Evolutionary conservation across 78 protist species (phyloP), one percentile per base, ranked within the genome.

Genomic region (Dictyostelium brefeldianum): DNA sequence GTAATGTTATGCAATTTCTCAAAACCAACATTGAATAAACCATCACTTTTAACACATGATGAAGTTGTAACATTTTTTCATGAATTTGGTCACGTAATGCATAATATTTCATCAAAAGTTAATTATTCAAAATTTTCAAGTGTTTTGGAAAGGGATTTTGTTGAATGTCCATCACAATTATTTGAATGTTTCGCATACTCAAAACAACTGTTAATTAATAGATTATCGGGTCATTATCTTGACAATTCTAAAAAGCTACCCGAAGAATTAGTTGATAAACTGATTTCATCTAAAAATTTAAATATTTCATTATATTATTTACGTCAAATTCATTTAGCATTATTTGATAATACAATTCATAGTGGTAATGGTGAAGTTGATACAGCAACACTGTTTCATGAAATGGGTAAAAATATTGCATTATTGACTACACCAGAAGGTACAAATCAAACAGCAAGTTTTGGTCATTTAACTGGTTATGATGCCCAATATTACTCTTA

Each of bases 401-500:
- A 50, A 3, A 29, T 20, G 6, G 0, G 47, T 2, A 29, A 15
- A 1, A 48, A 81, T 12, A 54, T 91, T n/a, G 18, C 84, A 2
- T 18, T 74, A 12, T 51, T 67, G 9, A 48, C 48, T 22, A 56
- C 12, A 7, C 95, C 73, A 43, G 74, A 94, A 47, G 95, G 91
- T 31, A 90, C 90, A 48, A 74, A 89, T 43, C 81, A 89, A 71
- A 85, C 83, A 11, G 95, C 96, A 36, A 15, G 83, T 14, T 92
- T 89, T 79, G 92, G 91, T 53, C 96, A 90, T 36, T 12, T 95
- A 25, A 62, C 81, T 64, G 94, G 97, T 65, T 97, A 97, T 70
- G 98, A 94, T 65, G 96, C 98, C 11, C 94, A 91, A 47, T 97
- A 97, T 69, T 97, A 97, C 91, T 95, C 97, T 11, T 97, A 97